Evolutionary conservation across 805 yeast species (phyloP), one percentile per base, ranked within the genome.

Genomic region (Schizosaccharomyces osmophilus): DNA sequence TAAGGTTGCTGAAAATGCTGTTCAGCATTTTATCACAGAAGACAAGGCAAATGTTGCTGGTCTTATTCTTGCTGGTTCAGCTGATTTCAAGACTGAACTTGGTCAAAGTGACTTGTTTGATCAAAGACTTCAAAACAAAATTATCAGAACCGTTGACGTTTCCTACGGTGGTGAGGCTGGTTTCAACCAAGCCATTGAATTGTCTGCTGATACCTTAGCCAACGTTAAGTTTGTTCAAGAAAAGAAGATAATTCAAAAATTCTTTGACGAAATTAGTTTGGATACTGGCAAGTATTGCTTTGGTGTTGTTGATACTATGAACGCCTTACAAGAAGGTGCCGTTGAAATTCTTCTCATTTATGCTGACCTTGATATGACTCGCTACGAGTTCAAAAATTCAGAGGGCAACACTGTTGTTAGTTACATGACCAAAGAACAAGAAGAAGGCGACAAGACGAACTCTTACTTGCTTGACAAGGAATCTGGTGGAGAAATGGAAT

Each of bases 161-260:
- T 89, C 97, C 2, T 93, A 93, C 70, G 99, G 99, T 74, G 98
- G 99, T 72, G 98, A 93, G 75, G 93, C 93, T 72, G 99, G 99
- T 59, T 93, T 93, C 78, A 93, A 93, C 77, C 99, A 93, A 78
- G 99, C 99, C 57, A 94, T 93, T 69, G 98, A 93, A 74, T 79
- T 93, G 67, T 85, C 97, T 41, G 95, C 97, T 39, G 99, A 93
- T 78, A 85, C 98, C 32, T 79, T 93, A 70, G 85, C 97, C 60
- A 93, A 90, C 72, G 99, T 93, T 67, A 93, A 93, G 74, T 93
- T 93, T 72, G 90, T 93, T 64, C 98, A 93, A 77, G 99, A 93
- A 73, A 93, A 93, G 85, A 90, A 90, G 77, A 80, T 93, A 68
- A 83, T 93, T 71, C 85, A 86, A 64, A 79, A 77, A 68, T 93